Base-by-base conservation (phyloP, 345 rosid genomes). In the Eutrema yunnanense region DNA sequence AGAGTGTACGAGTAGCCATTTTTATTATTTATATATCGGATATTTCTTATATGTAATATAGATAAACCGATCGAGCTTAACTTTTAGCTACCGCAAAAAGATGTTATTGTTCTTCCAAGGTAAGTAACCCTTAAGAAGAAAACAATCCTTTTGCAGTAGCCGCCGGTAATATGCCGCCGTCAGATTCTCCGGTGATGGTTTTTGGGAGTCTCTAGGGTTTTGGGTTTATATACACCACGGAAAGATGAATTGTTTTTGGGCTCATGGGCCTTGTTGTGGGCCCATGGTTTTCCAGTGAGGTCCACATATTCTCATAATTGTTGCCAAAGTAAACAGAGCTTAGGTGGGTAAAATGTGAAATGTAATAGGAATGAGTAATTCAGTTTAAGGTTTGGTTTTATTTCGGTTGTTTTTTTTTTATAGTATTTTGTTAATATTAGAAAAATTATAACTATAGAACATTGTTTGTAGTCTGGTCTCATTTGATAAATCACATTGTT, bases 1-100 rank as follows among this genome's bases (percentile, higher is more conserved):
- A 69, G 60, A 76, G 59, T 55, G 79, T 54, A 63, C 65, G 71
- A 76, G 74, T 46, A 9, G 75, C 60, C 79, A 69, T 76, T 69
- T 57, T 43, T 49, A 30, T 30, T 38, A 44, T 68, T 53, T 3
- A 51, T 43, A 64, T 62, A 52, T 1, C 2, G 2, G 22, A 26
- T 46, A 53, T 46, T 5, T 9, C 9, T 53, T 4, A 43, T 62
- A 9, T 42, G 36, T 41, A 40, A 36, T 2, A 4, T 10, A 55
- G 16, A 40, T 27, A 43, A 32, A 32, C 1, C 5, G 34, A 65
- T 40, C 11, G 6, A 48, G 73, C 46, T 74, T 53, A 74, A 67
- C 54, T 56, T 48, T 16, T 22, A 75, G 75, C 73, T 76, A 62
- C 79, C n/a, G 47, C 75, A 69, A 55, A 52, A 62, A 14, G 49